Evolutionary conservation across 163 green algal genomes (phyloP), one percentile per base, ranked within the genome.

Genomic region (Chlorella variabilis): DNA sequence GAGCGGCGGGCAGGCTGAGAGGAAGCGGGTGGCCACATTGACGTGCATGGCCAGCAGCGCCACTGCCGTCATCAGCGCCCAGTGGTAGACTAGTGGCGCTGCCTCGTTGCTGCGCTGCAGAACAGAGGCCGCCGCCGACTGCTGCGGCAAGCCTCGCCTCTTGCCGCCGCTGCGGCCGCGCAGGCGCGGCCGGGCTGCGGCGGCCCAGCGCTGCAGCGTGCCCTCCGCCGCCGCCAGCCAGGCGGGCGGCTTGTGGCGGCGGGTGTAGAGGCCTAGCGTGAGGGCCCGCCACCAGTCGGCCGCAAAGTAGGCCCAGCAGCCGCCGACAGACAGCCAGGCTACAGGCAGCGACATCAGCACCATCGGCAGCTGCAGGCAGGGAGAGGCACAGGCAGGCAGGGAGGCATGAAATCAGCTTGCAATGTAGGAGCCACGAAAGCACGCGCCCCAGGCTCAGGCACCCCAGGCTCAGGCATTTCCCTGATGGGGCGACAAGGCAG

Each of bases 1-100:
- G 31, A 98, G 41, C 9, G 91, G 71, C 38, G 92, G 90, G 80
- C 90, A 94, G 69, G 83, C 83, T 0, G 94, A 96, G 33, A 98
- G 78, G 68, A 98, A 96, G 39, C 95, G 84, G 2, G 95, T 98
- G 1, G 91, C 82, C 23, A 98, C 95, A 78, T 98, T 94, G n/a
- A 98, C 92, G 67, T 98, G 92, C 94, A 98, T 96, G 23, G 94
- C 81, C 6, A 93, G 58, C 20, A 89, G 15, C 0, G 90, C 88
- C 2, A 92, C 85, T 2, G 81, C 74, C 21, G 89, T 78, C 80
- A 96, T 91, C 31, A 96, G 81, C 5, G 89, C 90, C 90, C 88
- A 94, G 20, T 96, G 93, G 42, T 92, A 92, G 5, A 98, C 71
- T 45, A 93, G 92, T 23, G 93, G 90, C 1, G 84, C 86, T 4